These are phyloP conservation scores for Saturnispora gosingensis DNA, from an alignment of 805 yeast genomes.

Conservation along the genomic window DNA sequence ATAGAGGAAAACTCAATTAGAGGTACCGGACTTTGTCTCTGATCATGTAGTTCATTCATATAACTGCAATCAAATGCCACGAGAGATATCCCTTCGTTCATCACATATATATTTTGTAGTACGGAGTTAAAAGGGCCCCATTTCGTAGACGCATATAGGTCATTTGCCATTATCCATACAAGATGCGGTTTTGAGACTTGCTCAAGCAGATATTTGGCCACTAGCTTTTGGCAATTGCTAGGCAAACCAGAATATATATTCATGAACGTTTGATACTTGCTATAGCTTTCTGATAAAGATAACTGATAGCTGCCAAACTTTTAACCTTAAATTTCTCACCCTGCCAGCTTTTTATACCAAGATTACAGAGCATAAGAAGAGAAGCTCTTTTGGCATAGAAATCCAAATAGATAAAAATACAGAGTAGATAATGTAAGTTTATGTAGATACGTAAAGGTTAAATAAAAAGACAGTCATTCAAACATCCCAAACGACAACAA, in stretches of 20 bases:
- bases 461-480: slow-evolving; percentile 16
- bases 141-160: background rate
- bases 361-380: background rate
- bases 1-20: background rate
- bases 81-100: background rate
- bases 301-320: background rate
- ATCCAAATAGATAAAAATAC: background rate
- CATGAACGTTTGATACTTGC: background rate
- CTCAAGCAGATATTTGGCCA: background rate
- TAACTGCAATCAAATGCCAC: background rate
- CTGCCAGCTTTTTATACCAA: background rate
- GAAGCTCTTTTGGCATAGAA: background rate
- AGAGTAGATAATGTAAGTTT: background rate
- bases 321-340: background rate
- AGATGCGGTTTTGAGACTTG: background rate
- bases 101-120: background rate
- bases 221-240: background rate
- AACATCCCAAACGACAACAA: slow-evolving; percentile 66
- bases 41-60: slow-evolving; percentile 1
- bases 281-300: too few species aligned
- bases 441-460: background rate
- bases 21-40: slow-evolving; percentile 4
- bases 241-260: slow-evolving; percentile 2
- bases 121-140: slow-evolving; percentile 2
- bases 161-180: slow-evolving; percentile 2